Conservation (phyloP, 2,329 filamentous ascomycete species). For the Diaporthe helianthi region DNA sequence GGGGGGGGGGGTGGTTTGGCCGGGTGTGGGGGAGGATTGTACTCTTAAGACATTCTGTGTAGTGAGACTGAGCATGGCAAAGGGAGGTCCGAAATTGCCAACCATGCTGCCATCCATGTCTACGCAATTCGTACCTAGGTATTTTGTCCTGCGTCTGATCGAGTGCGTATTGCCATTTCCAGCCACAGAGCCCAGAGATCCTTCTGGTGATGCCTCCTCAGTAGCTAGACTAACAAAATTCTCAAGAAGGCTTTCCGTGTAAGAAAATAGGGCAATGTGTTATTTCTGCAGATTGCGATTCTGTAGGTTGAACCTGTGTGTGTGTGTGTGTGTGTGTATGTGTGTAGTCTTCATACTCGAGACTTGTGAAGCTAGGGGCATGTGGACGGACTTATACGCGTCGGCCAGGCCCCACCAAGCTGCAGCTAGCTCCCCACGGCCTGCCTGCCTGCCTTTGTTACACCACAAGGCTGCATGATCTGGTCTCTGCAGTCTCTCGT, state of each 20-base stretch:
- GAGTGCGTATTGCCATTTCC: neutral
- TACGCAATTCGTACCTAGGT: no score
- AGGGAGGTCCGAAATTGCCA: neutral
- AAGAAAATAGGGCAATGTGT: neutral
- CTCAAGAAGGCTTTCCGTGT: neutral
- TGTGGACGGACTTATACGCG: neutral
- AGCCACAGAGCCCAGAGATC: neutral
- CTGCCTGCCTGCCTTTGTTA: no score
- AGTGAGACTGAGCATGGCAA: neutral
- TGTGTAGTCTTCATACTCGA: neutral
- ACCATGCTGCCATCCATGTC: neutral
- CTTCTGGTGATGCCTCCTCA: neutral
- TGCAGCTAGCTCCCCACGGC: slow-evolving; percentile 1
- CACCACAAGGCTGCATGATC: slow-evolving; percentile 4
- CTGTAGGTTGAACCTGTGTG: neutral
- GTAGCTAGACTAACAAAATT: neutral
- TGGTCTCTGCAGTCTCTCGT: slow-evolving; percentile 3
- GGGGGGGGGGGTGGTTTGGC: no score
- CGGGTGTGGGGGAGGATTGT: no score
- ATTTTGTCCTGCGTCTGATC: neutral
- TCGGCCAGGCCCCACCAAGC: neutral
- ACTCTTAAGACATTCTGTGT: neutral
- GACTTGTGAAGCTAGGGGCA: neutral
- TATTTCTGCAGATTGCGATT: neutral
- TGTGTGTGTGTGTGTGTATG: neutral